Conservation (phyloP, 139 green algal genomes). For the Picochlorum sp. region DNA sequence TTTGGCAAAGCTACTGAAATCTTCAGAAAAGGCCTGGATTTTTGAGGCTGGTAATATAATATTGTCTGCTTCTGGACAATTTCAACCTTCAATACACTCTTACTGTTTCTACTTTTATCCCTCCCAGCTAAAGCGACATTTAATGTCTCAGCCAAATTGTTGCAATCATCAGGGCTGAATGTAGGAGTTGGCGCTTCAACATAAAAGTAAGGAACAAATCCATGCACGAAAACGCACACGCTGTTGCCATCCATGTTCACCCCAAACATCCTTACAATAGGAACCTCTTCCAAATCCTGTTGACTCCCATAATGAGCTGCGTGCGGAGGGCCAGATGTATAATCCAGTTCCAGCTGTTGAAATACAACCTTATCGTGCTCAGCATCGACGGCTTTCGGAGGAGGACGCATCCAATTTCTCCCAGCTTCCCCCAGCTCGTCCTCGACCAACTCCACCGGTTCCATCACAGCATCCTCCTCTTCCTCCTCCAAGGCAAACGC, state of each 20-base stretch:
- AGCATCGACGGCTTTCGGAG: constrained; percentile 35
- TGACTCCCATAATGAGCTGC: constrained; percentile 16
- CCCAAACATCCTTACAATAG: constrained; percentile 88
- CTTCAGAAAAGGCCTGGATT: constrained; percentile 62
- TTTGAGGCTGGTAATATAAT: constrained; percentile 67
- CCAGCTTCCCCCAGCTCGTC: constrained; percentile 57
- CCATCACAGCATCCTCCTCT: constrained; percentile 27
- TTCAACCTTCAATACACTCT: constrained; percentile 40
- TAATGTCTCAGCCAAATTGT: constrained; percentile 50
- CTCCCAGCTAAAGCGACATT: constrained; percentile 51
- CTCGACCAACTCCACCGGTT: constrained; percentile 11
- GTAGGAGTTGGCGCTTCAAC: constrained; percentile 49
- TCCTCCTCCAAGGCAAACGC: constrained; percentile 29
- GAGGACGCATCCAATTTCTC: constrained; percentile 64
- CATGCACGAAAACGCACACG: constrained; percentile 88
- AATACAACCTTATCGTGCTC: constrained; percentile 60
- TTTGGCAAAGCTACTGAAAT: constrained; percentile 70
- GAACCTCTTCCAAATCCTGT: constrained; percentile 38
- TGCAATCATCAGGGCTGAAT: constrained; percentile 66
- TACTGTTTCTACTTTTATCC: constrained; percentile 27
- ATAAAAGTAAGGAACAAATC: constrained; percentile 98
- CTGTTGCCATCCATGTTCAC: constrained; percentile 83
- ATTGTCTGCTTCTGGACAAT: constrained; percentile 60
- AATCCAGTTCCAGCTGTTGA: constrained; percentile 97
- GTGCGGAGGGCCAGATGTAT: constrained; percentile 46